Base-by-base conservation (phyloP, 768 basidiomycete species). In the Coprinopsis sp. region DNA sequence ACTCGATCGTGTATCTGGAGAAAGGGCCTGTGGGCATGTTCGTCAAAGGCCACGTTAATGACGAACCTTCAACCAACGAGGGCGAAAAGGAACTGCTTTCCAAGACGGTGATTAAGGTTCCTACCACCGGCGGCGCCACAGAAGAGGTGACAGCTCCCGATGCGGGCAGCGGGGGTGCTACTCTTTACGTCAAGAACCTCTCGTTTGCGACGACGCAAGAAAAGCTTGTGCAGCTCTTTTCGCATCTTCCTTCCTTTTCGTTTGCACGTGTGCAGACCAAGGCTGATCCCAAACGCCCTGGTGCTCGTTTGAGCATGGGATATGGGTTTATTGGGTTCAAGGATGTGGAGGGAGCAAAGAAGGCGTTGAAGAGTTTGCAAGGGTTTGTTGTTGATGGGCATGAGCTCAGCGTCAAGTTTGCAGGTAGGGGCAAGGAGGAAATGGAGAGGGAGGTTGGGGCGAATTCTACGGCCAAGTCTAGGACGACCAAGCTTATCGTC, bases 301-400 rank as follows among this genome's bases (percentile, higher is more conserved):
- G 72, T 0, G 73, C 56, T 8, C 72, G 79, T 39, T 67, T 96
- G 40, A 92, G 89, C 61, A 95, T 94, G 91, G 95, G 95, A 0
- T 97, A 94, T 61, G 96, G 95, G 0, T 99, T 99, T 55, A 76
- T 95, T 25, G 94, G 93, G 4, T 98, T 98, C 71, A 80, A 79
- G 60, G 83, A 82, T 22, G 63, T 60, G 0, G 87, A 88, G 7
- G 79, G 72, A 8, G 93, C 95, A 38, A 74, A 74, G 63, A 79
- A 75, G 53, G 95, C 86, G 18, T 52, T 88, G 57, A 80, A 80
- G 58, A 82, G 82, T 39, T 77, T 93, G 68, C 78, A 92, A 53
- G 87, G 87, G 1, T 84, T 86, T 51, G 78, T 84, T 19, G 72
- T 97, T 11, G 95, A 96, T 58, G 92, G 94, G 0, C 92, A 96